These are phyloP conservation scores for Aspergillus proliferans DNA, from an alignment of 2,329 filamentous ascomycete species.

Conservation along the genomic window DNA sequence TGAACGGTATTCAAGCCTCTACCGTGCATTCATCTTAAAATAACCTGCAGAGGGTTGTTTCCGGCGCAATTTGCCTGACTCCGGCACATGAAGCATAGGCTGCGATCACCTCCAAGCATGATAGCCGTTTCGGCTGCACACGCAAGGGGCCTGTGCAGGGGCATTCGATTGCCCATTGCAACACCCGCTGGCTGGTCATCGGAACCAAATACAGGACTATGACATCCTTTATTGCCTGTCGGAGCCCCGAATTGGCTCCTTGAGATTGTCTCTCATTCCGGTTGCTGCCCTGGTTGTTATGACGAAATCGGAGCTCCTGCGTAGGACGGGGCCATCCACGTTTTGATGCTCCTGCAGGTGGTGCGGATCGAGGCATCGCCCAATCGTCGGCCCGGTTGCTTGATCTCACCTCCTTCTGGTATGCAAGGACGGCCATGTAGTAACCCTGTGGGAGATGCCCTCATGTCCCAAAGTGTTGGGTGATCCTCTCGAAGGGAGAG, in stretches of 20 bases:
- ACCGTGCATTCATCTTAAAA: not conserved
- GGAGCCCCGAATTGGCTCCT: slow-evolving; percentile 6
- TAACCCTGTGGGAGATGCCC: slow-evolving; percentile 13
- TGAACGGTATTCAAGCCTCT: not conserved
- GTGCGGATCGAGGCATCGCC: slow-evolving; percentile 11
- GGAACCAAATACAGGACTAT: slow-evolving; percentile 6
- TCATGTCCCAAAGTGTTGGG: slow-evolving; percentile 23
- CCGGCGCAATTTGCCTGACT: not conserved
- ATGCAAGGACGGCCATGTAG: slow-evolving; percentile 33
- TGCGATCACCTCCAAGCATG: slow-evolving; percentile 18
- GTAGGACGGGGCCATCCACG: slow-evolving; percentile 24
- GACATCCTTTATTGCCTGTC: slow-evolving; percentile 15
- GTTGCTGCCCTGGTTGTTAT: slow-evolving; percentile 13
- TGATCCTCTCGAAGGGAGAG: slow-evolving; percentile 23
- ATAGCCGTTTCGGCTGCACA: slow-evolving; percentile 14
- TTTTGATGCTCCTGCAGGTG: slow-evolving; percentile 25
- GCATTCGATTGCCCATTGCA: slow-evolving; percentile 22
- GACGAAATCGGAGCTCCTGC: slow-evolving; percentile 20
- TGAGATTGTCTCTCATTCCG: slow-evolving; percentile 25
- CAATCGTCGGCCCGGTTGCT: slow-evolving; percentile 13
- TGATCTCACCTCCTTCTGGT: slow-evolving; percentile 24
- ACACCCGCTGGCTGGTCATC: slow-evolving; percentile 8
- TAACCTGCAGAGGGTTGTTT: not conserved
- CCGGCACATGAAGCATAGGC: slow-evolving; percentile 14
- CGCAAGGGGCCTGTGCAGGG: slow-evolving; percentile 25